Base-by-base conservation (phyloP, 129 eudicot genomes). In the Flaveria ramosissima region DNA sequence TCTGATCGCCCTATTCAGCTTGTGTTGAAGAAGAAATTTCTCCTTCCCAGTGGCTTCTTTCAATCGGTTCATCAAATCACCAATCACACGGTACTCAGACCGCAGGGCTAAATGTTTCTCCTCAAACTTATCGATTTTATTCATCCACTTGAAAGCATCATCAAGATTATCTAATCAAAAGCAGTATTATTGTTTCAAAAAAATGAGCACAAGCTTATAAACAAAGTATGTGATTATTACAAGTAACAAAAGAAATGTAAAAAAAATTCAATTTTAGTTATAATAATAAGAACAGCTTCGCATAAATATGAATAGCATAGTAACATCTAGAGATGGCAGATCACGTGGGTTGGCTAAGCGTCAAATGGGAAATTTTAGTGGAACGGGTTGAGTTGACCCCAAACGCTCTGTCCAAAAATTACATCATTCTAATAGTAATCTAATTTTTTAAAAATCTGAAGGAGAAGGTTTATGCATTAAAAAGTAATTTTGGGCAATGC, bases 1-100 rank as follows among this genome's bases (percentile, higher is more conserved):
- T 75, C 92, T 86, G 21, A 91, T 64, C 14, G 98, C 98, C 80
- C 98, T 89, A 77, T 93, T 93, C 65, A 93, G 69, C 87, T 93
- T 93, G 36, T 83, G 84, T 77, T 89, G 93, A 53, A 93, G 96
- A 80, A 93, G 90, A 75, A 93, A 93, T 53, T 89, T 93, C 8
- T 93, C 96, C 85, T 93, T 93, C 7, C 93, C 98, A 46, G 84
- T 80, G 21, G 98, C 89, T 68, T 71, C 89, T 86, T 87, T 91
- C 71, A 93, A 42, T 51, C 96, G 78, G 72, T 93, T 86, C 91
- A 90, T 84, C 78, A 93, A 78, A 39, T 93, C 98, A 64, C 97
- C 96, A 23, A 93, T 93, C 50, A 93, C 97, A 63, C 91, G 77
- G 46, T 90, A 90, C 84, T 93, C 98, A 1, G 84, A 76, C 15